These are phyloP conservation scores for Chalciporus sphaerocephalus DNA, from an alignment of 768 basidiomycete genomes.

Conservation along the genomic window DNA sequence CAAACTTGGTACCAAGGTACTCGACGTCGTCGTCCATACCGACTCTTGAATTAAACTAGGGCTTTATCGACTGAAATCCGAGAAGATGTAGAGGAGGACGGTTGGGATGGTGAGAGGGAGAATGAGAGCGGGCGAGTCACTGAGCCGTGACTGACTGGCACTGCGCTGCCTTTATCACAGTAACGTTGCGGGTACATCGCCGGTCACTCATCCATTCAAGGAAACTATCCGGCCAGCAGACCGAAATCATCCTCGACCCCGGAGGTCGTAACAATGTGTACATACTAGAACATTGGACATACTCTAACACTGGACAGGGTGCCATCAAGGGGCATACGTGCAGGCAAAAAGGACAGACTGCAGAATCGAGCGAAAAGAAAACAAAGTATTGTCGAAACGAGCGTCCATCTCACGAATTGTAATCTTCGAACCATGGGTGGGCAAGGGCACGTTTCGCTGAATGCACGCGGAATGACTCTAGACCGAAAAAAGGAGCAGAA, in stretches of 20 bases:
- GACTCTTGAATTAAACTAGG: neutral
- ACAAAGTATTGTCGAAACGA: neutral
- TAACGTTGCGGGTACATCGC: conserved; percentile 11
- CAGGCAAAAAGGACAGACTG: conserved; percentile 3
- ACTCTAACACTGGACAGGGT: conserved; percentile 19
- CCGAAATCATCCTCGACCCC: conserved; percentile 5
- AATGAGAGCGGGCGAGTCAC: conserved; percentile 20
- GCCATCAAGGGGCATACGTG: neutral
- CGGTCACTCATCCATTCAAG: conserved; percentile 23
- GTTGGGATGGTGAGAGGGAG: conserved; percentile 10
- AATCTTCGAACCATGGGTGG: conserved; percentile 51
- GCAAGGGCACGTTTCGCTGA: conserved; percentile 55
- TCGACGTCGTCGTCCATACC: conserved; percentile 59
- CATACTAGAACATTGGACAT: conserved; percentile 24
- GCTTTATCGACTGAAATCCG: conserved; percentile 8
- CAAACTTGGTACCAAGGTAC: conserved; percentile 46
- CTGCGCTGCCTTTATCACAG: conserved; percentile 30
- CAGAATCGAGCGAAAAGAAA: neutral
- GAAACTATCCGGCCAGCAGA: conserved; percentile 18
- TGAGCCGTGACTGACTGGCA: conserved; percentile 31
- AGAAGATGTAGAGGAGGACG: neutral
- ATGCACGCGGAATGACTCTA: conserved; percentile 2
- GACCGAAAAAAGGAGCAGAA: neutral
- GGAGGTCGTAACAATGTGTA: conserved; percentile 3
- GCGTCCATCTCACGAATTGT: conserved; percentile 31